phyloP scores from a whole-genome alignment of 352 stramenopile species.

The Globisporangium barbulae region DNA sequence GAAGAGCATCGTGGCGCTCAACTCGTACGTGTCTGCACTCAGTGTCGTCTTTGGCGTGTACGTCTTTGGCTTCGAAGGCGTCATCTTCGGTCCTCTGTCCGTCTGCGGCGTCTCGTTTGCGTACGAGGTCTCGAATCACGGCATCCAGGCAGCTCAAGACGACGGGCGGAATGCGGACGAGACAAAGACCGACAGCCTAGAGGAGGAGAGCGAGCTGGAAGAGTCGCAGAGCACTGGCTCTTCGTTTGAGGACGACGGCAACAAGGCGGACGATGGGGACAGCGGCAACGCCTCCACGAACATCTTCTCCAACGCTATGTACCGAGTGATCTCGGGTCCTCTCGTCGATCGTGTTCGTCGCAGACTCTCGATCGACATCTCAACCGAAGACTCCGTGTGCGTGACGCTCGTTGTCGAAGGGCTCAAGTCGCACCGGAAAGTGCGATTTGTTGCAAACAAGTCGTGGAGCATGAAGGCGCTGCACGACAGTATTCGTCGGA shows the following conservation, averaged over 20 bases:
- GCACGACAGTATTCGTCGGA: conserved; percentile 62
- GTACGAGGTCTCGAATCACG: conserved; percentile 86
- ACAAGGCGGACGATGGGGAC: conserved; percentile 22
- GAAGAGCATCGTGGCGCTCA: conserved; percentile 83
- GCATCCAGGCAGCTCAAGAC: conserved; percentile 81
- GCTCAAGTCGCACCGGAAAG: conserved; percentile 46
- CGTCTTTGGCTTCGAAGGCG: conserved; percentile 85
- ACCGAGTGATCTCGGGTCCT: conserved; percentile 74
- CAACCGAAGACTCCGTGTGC: conserved; percentile 67
- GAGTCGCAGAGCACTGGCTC: conserved; percentile 40
- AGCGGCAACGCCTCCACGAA: conserved; percentile 39
- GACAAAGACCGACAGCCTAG: conserved; percentile 22
- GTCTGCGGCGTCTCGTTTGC: conserved; percentile 83
- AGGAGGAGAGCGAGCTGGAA: conserved; percentile 53
- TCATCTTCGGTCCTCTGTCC: conserved; percentile 82
- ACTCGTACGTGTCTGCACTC: conserved; percentile 83
- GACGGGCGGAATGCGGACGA: conserved; percentile 46
- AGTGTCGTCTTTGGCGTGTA: conserved; percentile 87
- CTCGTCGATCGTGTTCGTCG: conserved; percentile 74
- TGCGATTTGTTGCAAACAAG: conserved; percentile 78
- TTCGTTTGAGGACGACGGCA: conserved; percentile 34
- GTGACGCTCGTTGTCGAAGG: conserved; percentile 70
- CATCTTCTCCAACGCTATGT: conserved; percentile 83
- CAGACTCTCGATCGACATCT: conserved; percentile 75
- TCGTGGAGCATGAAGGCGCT: conserved; percentile 52